Evolutionary conservation across 169 alveolate species (phyloP).

Genomic region (Plasmodium vinckei): DNA sequence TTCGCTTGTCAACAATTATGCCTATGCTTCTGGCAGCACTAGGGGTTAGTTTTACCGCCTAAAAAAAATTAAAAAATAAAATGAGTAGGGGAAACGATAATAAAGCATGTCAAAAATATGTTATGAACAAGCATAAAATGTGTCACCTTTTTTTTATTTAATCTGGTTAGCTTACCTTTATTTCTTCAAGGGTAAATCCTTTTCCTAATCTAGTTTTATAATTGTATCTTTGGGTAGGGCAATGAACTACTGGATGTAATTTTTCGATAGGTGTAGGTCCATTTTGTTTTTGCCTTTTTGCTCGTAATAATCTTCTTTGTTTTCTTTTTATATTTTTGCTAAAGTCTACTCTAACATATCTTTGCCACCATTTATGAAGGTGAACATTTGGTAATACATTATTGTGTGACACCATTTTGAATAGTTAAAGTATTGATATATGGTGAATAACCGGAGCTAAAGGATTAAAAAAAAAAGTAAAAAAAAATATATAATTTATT

Average conservation of each 20-base stretch:
- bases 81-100: neutral
- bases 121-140: neutral
- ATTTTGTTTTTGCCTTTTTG: constrained; percentile 90
- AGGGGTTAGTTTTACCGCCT: constrained; percentile 93
- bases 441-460: neutral
- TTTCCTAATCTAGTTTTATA: constrained; percentile 96
- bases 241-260: constrained; percentile 95
- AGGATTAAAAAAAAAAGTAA: neutral
- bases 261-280: constrained; percentile 97
- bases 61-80: neutral
- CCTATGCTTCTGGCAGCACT: constrained; percentile 98
- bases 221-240: constrained; percentile 98
- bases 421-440: constrained; percentile 52
- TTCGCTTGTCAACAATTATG: constrained; percentile 98
- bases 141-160: too few species aligned
- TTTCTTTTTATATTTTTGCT: constrained; percentile 97
- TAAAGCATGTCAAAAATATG: neutral
- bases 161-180: constrained; percentile 87
- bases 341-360: constrained; percentile 98
- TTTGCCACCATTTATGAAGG: constrained; percentile 97
- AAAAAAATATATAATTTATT: constrained; percentile 4
- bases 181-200: constrained; percentile 99
- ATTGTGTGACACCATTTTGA: constrained; percentile 94
- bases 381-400: constrained; percentile 98
- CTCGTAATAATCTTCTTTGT: constrained; percentile 93